phyloP scores from a whole-genome alignment of 2,329 filamentous ascomycete species.

The Hypoxylon sp. region DNA sequence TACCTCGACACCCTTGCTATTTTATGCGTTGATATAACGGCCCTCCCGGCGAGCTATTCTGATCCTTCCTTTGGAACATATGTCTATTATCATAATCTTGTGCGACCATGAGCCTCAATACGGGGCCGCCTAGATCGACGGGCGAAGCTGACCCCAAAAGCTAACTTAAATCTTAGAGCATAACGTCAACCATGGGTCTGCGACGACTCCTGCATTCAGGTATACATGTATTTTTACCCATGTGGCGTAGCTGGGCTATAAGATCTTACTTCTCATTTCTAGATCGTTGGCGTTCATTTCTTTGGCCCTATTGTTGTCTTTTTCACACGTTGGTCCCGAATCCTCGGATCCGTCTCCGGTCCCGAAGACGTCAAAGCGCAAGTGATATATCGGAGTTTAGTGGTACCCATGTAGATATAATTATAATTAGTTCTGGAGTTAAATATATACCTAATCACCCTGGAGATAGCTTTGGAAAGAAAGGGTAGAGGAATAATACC shows the following conservation, averaged over 20 bases:
- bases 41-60: constrained; percentile 12
- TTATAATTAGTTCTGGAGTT: constrained; percentile 28
- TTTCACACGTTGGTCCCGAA: constrained; percentile 15
- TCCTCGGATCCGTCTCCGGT: constrained; percentile 31
- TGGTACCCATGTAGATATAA: constrained; percentile 20
- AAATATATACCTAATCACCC: constrained; percentile 3
- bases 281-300: constrained; percentile 8
- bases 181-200: constrained; percentile 14
- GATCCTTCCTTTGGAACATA: constrained; percentile 11
- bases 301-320: constrained; percentile 23
- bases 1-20: constrained; percentile 26
- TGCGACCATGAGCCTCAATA: constrained; percentile 4
- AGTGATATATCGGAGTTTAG: constrained; percentile 14
- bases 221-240: constrained; percentile 26
- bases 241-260: constrained; percentile 28
- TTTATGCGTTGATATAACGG: constrained; percentile 29
- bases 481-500: neutral
- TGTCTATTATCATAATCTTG: constrained; percentile 16
- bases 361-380: constrained; percentile 25
- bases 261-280: constrained; percentile 6
- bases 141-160: neutral
- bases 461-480: constrained; percentile 11
- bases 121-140: constrained; percentile 2
- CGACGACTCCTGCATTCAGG: constrained; percentile 21
- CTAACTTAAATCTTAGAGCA: constrained; percentile 8